Conservation (phyloP, 148 eudicot genomes). For the Rhododendron williamsianum region DNA sequence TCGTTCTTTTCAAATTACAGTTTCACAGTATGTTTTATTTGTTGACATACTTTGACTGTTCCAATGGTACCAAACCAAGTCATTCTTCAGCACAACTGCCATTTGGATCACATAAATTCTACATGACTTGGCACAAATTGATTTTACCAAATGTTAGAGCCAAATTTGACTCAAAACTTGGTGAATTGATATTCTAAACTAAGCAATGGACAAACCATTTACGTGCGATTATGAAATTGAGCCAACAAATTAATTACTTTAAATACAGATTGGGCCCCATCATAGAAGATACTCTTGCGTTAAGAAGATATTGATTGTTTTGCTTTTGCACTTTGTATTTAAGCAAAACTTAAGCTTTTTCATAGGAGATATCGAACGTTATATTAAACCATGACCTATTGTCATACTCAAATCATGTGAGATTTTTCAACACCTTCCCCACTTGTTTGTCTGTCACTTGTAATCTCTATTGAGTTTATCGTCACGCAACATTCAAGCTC, state of each 20-base stretch:
- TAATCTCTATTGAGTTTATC: background rate
- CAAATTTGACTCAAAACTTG: background rate
- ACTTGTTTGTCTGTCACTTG: background rate
- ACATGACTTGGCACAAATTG: background rate
- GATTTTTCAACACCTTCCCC: background rate
- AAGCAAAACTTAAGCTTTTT: background rate
- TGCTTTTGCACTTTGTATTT: background rate
- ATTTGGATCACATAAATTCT: background rate
- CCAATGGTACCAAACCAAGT: background rate
- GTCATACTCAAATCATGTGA: background rate
- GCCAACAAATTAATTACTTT: background rate
- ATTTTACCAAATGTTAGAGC: too few species aligned
- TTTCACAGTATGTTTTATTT: too few species aligned
- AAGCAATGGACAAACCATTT: background rate
- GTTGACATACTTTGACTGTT: background rate
- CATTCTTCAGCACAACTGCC: background rate
- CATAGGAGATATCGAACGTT: too few species aligned
- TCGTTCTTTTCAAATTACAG: too few species aligned
- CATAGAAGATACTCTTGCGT: background rate
- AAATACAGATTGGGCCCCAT: background rate
- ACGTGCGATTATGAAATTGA: background rate
- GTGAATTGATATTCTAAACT: background rate
- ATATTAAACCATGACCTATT: too few species aligned
- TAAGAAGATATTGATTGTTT: background rate
- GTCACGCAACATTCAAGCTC: background rate